phyloP scores from a whole-genome alignment of 2,329 filamentous ascomycete genomes.

The Ceratocystis albifundus region DNA sequence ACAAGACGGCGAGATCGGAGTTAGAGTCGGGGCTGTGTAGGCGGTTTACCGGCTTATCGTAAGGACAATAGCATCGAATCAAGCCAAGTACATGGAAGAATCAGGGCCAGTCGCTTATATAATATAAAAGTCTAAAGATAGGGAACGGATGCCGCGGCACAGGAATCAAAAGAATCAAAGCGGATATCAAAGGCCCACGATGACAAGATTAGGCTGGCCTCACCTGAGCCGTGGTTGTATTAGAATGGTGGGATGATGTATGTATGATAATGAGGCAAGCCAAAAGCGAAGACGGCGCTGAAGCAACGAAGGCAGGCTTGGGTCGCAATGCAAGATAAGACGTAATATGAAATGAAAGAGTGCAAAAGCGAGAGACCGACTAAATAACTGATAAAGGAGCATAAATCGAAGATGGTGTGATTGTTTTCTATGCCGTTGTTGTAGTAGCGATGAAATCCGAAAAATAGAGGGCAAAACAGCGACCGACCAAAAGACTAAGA shows the following conservation, averaged over 20 bases:
- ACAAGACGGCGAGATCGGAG: not conserved
- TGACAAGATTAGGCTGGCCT: not conserved
- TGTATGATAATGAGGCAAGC: not conserved
- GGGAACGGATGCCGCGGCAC: not conserved
- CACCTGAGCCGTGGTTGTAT: not conserved
- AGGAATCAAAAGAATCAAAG: not conserved
- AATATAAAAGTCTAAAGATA: not conserved
- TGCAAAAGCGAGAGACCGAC: not conserved
- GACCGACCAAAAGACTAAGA: not conserved
- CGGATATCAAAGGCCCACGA: not conserved
- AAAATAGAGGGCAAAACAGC: not conserved
- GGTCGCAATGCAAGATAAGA: slow-evolving; percentile 1
- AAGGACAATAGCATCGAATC: not conserved
- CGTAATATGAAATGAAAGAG: not conserved
- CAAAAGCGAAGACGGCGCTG: not conserved
- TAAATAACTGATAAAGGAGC: slow-evolving; percentile 1
- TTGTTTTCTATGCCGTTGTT: not conserved
- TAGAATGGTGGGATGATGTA: not conserved
- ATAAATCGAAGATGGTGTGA: not conserved
- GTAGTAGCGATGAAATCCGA: not conserved
- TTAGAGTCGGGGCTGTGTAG: not conserved
- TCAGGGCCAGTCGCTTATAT: not conserved
- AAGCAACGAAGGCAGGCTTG: not conserved
- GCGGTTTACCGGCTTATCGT: not conserved
- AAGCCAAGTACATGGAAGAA: not conserved